Base-by-base conservation (phyloP, 768 basidiomycete species). In the Boletus sp. region DNA sequence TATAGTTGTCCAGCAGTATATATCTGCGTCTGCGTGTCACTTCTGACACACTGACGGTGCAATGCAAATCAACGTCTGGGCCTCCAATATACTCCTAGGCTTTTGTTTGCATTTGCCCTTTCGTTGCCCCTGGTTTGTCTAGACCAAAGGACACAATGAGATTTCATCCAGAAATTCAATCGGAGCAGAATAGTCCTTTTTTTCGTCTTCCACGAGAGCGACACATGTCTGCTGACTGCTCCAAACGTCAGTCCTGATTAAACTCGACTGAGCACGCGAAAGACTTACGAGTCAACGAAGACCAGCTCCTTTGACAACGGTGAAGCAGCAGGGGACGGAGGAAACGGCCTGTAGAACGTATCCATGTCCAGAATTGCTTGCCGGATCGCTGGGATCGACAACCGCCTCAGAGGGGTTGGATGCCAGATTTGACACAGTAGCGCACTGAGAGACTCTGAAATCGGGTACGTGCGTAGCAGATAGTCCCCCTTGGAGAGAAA, bases 341-440 rank as follows among this genome's bases (percentile, higher is more conserved):
- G 41, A 14, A 0, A 20, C 20, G 24, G 28, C 11, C 20, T 48
- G 29, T 67, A 68, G 18, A 63, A 60, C 1, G 59, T 52, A 5
- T 65, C 55, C 18, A 67, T 62, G 1, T 55, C 48, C 36, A 55
- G 1, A 8, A 66, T 49, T 8, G 42, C 66, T 29, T 57, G n/a
- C 28, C 60, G 50, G 28, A 68, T 59, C n/a, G 42, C 60, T 14
- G 67, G 58, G 32, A 67, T 68, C 18, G 64, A 47, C 37, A 62
- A 20, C 0, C 64, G 60, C 30, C 30, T 53, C 29, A 55, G 47
- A 4, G 60, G 58, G 7, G 0, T 40, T 9, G 64, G 54, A 24
- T 68, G 42, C 58, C 55, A 68, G 9, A 68, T 63, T 50, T 15
- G 56, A 47, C 17, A 6, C 3, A 66, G 39, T 11, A 68, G 50